Evolutionary conservation across 495 filamentous ascomycete species (phyloP), one percentile per base, ranked within the genome.

Genomic region (Penicillium argentinense): DNA sequence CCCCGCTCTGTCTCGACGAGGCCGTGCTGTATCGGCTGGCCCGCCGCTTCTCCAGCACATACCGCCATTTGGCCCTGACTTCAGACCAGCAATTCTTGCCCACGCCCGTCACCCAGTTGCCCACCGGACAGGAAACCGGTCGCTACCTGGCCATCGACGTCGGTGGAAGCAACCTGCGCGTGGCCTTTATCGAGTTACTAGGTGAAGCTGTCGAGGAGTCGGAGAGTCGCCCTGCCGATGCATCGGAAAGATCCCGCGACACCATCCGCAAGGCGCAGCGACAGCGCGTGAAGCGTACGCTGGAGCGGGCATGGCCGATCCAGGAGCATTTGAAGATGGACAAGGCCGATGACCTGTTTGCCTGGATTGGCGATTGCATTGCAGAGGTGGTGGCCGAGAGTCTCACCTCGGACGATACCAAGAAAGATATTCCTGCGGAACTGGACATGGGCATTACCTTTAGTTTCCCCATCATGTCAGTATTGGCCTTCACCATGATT

Each of bases 391-490:
- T 95, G 9, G 71, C 71, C 3, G 75, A 71, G 42, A 77, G 73
- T 40, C 52, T 80, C 19, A 65, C 60, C 2, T 72, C 67, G 13
- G 70, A 73, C 40, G 66, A 64, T 8, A 74, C 72, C 11, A 64
- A 62, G 39, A 65, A 67, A 26, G 59, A 68, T 30, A 57, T 79
- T 22, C 71, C 72, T 5, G 70, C 78, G 24, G 80, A 81, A 55
- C 57, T 92, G 37, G 80, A 85, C 27, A 78, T 91, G 72, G 89
- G 89, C 2, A 85, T 95, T 29, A 89, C 89, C 11, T 95, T 91
- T 63, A 88, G 84, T 68, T 95, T 95, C 54, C 88, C 89, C 9
- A 90, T 92, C 69, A 79, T 83, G 87, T 91, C 74, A 66, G 75
- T 53, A 8, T 12, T 26, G 9, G 2, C 1, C 5, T 9, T 33